Base-by-base conservation (phyloP, 169 alveolate species). In the Babesia microti region DNA sequence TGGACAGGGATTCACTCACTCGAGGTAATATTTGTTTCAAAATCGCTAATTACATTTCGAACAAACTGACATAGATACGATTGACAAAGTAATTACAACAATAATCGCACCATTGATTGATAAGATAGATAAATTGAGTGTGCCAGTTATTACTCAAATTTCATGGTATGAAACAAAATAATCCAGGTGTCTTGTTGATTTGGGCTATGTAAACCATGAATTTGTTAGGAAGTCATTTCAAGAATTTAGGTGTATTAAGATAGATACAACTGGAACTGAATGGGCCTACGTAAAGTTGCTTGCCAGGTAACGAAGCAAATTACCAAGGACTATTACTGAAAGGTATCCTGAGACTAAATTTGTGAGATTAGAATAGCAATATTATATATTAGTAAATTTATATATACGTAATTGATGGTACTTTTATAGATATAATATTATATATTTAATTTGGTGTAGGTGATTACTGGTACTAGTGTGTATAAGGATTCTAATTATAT, bases 61-160 rank as follows among this genome's bases (percentile, higher is more conserved):
- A 12, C 33, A 70, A 47, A 3, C 44, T 19, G 22, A 42, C 55
- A 28, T 35, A 34, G 4, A 26, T 14, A 7, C 50, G 53, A 33
- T 21, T 55, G 58, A 30, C 18, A 36, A 37, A 55, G 26, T 55
- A 48, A 41, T n/a, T n/a, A n/a, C n/a, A n/a, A n/a, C n/a, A n/a
- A n/a, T n/a, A n/a, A n/a, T n/a, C n/a, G n/a, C n/a, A n/a, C n/a
- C n/a, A n/a, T n/a, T n/a, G n/a, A 14, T 41, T 7, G 26, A n/a
- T 15, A 32, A 42, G 27, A 53, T 65, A 61, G 49, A 17, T 55
- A 30, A 29, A 27, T 55, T 54, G 32, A 52, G 70, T 28, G 55
- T 52, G 24, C 76, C 46, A 17, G 43, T 56, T 12, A 49, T 65
- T 15, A 65, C 69, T 5, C 76, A 65, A 30, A 52, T 65, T 22